Evolutionary conservation across 345 rosid species (phyloP), one percentile per base, ranked within the genome.

Genomic region (Physaria fendleri): DNA sequence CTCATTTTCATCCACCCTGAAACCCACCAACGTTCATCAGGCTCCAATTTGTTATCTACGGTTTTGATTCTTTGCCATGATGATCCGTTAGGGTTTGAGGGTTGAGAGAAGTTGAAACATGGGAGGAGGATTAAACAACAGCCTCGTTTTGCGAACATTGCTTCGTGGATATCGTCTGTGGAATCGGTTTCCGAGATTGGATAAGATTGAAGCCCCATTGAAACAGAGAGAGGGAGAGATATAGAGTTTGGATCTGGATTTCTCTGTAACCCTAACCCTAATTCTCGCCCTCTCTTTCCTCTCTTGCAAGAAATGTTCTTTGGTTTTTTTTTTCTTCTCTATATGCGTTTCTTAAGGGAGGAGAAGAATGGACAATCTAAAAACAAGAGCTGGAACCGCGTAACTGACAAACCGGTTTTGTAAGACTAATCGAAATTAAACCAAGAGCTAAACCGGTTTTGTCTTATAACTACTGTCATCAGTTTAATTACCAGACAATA

Each of bases 1-100:
- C 82, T 77, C 34, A 77, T 17, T 66, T 58, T 71, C 50, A 39
- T 71, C 84, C 85, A 79, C 1, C 82, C 79, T 0, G 73, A 62
- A 0, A 24, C 60, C 82, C 81, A 78, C 79, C 76, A 75, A 2
- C 64, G 66, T 5, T 67, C 81, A 7, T 42, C 47, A 1, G 58
- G 67, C 37, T 52, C 71, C 22, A 51, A 7, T 27, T 46, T 43
- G 32, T 82, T 43, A 38, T 82, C 76, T 8, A 34, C 58, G 48
- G 68, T 58, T 42, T 41, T 49, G 47, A 79, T 76, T 14, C 77
- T 44, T 32, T 78, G 71, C 85, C 81, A 82, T 72, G 71, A 72
- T 44, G 37, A 32, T 32, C 37, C 71, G 5, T 17, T 62, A n/a
- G 8, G 30, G n/a, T n/a, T n/a, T n/a, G n/a, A n/a, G n/a, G n/a